Conservation (phyloP, 2,329 filamentous ascomycete genomes). For the Pseudofabraea citricarpa region DNA sequence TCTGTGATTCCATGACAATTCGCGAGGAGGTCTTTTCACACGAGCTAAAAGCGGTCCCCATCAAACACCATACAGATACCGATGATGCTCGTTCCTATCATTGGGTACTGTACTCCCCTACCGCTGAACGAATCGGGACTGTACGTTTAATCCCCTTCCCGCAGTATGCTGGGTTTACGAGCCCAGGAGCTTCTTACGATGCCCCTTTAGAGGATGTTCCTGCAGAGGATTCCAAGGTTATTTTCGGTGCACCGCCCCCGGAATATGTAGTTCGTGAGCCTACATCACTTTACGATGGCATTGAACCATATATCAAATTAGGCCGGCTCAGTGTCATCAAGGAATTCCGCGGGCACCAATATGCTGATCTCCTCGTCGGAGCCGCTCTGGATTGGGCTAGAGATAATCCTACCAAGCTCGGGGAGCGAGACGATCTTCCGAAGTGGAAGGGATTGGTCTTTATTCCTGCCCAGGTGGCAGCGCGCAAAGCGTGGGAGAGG, state of each 20-base stretch:
- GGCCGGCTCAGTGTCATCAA: constrained; percentile 70
- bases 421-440: constrained; percentile 35
- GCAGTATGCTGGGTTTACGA: constrained; percentile 50
- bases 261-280: constrained; percentile 20
- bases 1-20: constrained; percentile 57
- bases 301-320: constrained; percentile 77
- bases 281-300: constrained; percentile 51
- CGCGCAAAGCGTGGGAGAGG: constrained; percentile 60
- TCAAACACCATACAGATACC: constrained; percentile 69
- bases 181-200: constrained; percentile 32
- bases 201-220: constrained; percentile 12
- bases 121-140: constrained; percentile 19
- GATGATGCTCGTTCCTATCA: constrained; percentile 77
- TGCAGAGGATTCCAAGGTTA: background rate
- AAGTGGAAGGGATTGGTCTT: constrained; percentile 72
- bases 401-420: constrained; percentile 47
- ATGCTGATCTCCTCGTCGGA: constrained; percentile 10
- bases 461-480: constrained; percentile 71
- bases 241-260: constrained; percentile 8
- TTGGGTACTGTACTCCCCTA: constrained; percentile 52
- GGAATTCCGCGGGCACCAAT: constrained; percentile 44
- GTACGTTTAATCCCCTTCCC: constrained; percentile 58
- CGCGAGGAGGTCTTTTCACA: constrained; percentile 54
- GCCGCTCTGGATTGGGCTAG: constrained; percentile 63
- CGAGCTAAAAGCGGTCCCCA: constrained; percentile 47